These are phyloP conservation scores for Hebeloma cylindrosporum DNA, from an alignment of 768 basidiomycete species.

Conservation along the genomic window DNA sequence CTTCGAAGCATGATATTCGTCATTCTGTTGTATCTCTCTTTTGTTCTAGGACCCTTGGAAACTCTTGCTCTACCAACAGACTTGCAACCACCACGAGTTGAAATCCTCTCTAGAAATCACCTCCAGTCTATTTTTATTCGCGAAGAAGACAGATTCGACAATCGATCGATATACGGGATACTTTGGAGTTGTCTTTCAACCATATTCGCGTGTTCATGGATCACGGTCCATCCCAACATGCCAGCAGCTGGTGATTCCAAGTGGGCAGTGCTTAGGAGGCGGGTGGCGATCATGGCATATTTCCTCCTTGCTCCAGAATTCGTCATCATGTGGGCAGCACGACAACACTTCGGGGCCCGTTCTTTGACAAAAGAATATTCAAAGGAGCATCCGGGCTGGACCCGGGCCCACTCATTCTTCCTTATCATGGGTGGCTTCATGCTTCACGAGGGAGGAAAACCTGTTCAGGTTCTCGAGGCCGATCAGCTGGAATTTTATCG, in stretches of 20 bases:
- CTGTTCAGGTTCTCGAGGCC: constrained; percentile 1
- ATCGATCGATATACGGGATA: constrained; percentile 22
- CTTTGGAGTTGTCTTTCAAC: constrained; percentile 27
- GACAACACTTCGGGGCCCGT: constrained; percentile 24
- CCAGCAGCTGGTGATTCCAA: constrained; percentile 16
- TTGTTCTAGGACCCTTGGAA: too few relatives aligned
- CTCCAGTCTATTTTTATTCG: too few relatives aligned
- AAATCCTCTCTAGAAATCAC: too few relatives aligned
- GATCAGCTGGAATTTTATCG: constrained; percentile 2
- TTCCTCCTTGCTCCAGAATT: constrained; percentile 28
- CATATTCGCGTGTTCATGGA: constrained; percentile 31
- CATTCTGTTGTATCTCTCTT: too few relatives aligned
- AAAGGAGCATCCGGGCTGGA: constrained; percentile 12
- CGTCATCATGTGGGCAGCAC: constrained; percentile 26
- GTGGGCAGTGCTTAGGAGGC: constrained; percentile 1
- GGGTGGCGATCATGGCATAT: constrained; percentile 16
- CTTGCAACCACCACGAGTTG: too few relatives aligned
- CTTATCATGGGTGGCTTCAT: constrained; percentile 22
- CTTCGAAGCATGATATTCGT: too few relatives aligned
- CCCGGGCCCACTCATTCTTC: constrained; percentile 13
- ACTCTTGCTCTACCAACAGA: too few relatives aligned
- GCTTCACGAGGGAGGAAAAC: constrained; percentile 8
- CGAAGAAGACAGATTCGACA: too few relatives aligned
- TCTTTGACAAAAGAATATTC: not conserved
- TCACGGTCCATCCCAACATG: constrained; percentile 30